A percentile compares a stretch with the other conserved stretches of the same genome.
phyloP scores from a whole-genome alignment of 1,284 basidiomycete species.

The Ganoderma lingzhi region DNA sequence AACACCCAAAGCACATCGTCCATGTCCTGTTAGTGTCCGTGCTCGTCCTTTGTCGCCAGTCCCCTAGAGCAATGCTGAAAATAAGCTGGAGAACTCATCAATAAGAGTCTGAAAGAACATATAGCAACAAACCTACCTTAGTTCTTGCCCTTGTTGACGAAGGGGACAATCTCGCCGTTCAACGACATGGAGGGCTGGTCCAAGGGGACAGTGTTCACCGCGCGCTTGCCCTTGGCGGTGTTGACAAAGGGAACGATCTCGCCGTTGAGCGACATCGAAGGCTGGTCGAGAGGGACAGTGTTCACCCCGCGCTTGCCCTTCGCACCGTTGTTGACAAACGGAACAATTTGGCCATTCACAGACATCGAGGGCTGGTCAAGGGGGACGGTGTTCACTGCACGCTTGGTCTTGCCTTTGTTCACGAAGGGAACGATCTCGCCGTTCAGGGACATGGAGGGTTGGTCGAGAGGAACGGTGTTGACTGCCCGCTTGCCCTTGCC shows the following conservation, averaged over 20 bases:
- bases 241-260: constrained; percentile 34
- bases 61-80: background rate
- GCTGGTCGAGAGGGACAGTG: constrained; percentile 44
- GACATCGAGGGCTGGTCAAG: constrained; percentile 42
- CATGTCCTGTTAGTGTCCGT: constrained; percentile 14
- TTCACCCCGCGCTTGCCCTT: constrained; percentile 39
- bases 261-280: constrained; percentile 36
- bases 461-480: constrained; percentile 36
- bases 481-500: constrained; percentile 31
- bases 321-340: constrained; percentile 34
- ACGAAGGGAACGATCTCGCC: constrained; percentile 26
- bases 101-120: too few relatives aligned
- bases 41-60: background rate
- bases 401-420: constrained; percentile 24
- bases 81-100: background rate
- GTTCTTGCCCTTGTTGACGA: constrained; percentile 35
- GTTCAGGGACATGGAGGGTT: constrained; percentile 33
- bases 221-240: constrained; percentile 37
- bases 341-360: constrained; percentile 32
- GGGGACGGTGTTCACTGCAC: constrained; percentile 39
- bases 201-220: constrained; percentile 45
- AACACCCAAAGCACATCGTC: constrained; percentile 28
- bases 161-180: constrained; percentile 31
- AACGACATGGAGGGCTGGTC: constrained; percentile 37
- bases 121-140: constrained; percentile 10